Conservation (phyloP, 1,139 yeast genomes). For the Magnusiomyces magnusii region DNA sequence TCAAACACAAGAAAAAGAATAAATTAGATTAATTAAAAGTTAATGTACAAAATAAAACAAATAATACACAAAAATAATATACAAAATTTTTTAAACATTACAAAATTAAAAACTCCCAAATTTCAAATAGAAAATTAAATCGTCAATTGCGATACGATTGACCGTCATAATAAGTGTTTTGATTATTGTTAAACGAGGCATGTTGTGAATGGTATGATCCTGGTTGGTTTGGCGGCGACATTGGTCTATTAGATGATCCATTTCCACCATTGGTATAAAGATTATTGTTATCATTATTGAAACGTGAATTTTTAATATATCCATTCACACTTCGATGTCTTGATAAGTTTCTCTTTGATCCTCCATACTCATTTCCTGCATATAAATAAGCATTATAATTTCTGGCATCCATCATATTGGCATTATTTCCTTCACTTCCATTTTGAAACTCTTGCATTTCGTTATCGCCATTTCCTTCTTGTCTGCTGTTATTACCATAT, state of each 20-base stretch:
- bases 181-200: background rate
- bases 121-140: too few relatives aligned
- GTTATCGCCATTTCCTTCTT: background rate
- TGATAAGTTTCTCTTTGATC: background rate
- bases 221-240: background rate
- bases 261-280: background rate
- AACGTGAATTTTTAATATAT: background rate
- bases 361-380: background rate
- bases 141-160: too few relatives aligned
- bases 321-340: background rate
- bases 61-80: background rate
- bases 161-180: background rate
- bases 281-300: conserved; percentile 1
- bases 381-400: background rate
- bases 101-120: too few relatives aligned
- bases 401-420: too few relatives aligned
- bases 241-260: background rate
- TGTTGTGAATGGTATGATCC: background rate
- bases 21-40: too few relatives aligned
- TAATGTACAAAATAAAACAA: background rate
- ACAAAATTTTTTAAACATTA: background rate
- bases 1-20: too few relatives aligned
- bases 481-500: background rate
- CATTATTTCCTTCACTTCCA: background rate
- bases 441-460: background rate